Conservation (phyloP, 1,284 basidiomycete genomes). For the Ceratobasidium sp. region DNA sequence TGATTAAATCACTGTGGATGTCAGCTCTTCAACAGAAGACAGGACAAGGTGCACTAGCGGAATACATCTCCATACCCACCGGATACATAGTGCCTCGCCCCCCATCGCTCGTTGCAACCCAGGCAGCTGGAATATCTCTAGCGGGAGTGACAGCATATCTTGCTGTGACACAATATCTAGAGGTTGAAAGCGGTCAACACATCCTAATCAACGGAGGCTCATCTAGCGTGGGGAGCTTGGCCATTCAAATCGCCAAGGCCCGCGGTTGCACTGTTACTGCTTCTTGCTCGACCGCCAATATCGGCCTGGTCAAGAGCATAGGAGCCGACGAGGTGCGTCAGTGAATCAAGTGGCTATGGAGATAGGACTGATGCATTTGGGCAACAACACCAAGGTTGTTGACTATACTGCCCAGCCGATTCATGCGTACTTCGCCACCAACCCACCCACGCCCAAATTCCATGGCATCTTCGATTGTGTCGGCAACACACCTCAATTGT, state of each 20-base stretch:
- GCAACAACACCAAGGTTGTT: conserved; percentile 53
- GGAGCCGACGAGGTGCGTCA: conserved; percentile 55
- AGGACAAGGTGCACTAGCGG: conserved; percentile 59
- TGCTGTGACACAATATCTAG: conserved; percentile 54
- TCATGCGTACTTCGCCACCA: conserved; percentile 52
- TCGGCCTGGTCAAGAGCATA: conserved; percentile 52
- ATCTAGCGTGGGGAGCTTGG: conserved; percentile 65
- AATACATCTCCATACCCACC: conserved; percentile 59
- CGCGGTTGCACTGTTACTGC: conserved; percentile 62
- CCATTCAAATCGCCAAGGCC: conserved; percentile 68
- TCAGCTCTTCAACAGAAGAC: conserved; percentile 46
- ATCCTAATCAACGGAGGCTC: conserved; percentile 72
- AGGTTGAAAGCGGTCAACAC: conserved; percentile 56
- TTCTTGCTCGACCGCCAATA: conserved; percentile 62
- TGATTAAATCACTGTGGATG: conserved; percentile 13
- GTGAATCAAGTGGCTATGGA: not conserved
- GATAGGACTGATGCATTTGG: not conserved
- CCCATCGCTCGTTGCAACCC: conserved; percentile 54
- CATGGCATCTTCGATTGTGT: conserved; percentile 50
- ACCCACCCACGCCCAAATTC: conserved; percentile 49
- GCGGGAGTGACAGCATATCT: conserved; percentile 64
- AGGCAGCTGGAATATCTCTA: conserved; percentile 65
- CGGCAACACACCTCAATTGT: conserved; percentile 46
- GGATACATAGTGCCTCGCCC: conserved; percentile 58
- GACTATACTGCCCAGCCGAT: conserved; percentile 64